Percentiles rank a stretch among this genome's conserved stretches.
Conservation (phyloP, 129 eudicot species). For the Logfia minima region DNA sequence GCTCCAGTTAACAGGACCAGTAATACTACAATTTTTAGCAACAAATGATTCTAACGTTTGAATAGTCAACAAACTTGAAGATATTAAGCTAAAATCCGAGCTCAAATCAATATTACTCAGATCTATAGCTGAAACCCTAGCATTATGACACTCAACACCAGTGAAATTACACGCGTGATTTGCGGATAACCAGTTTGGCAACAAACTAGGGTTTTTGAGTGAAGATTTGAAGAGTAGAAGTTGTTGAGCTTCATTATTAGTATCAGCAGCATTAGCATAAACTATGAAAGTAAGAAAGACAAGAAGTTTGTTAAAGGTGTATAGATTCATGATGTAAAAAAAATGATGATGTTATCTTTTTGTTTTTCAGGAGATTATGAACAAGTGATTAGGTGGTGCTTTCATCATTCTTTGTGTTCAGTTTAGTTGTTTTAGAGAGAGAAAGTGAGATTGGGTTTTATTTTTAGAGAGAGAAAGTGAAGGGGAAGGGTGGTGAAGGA, state of each 20-base stretch:
- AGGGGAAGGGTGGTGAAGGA: conserved; percentile 32
- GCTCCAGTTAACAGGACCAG: conserved; percentile 41
- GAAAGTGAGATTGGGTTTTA: neutral
- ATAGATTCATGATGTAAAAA: conserved; percentile 34
- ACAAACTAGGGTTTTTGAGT: conserved; percentile 37
- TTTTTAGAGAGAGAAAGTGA: conserved; percentile 39
- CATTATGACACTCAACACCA: conserved; percentile 57
- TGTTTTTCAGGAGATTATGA: conserved; percentile 36
- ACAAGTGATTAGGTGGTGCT: conserved; percentile 25
- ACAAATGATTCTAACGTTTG: conserved; percentile 44
- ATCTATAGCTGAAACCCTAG: conserved; percentile 52
- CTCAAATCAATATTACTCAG: conserved; percentile 44
- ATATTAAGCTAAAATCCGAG: conserved; percentile 37
- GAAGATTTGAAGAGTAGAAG: conserved; percentile 60
- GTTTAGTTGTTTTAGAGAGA: conserved; percentile 8
- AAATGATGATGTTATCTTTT: conserved; percentile 19
- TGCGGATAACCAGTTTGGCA: conserved; percentile 47
- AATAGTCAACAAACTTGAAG: conserved; percentile 43
- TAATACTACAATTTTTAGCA: conserved; percentile 45
- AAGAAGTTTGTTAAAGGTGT: conserved; percentile 26
- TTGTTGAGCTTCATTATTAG: conserved; percentile 37
- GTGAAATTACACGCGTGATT: conserved; percentile 46
- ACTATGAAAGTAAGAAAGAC: conserved; percentile 5
- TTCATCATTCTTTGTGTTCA: conserved; percentile 28
- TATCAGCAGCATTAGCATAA: conserved; percentile 16